Conservation (phyloP, 2,329 filamentous ascomycete species). For the Colletotrichum tropicale region DNA sequence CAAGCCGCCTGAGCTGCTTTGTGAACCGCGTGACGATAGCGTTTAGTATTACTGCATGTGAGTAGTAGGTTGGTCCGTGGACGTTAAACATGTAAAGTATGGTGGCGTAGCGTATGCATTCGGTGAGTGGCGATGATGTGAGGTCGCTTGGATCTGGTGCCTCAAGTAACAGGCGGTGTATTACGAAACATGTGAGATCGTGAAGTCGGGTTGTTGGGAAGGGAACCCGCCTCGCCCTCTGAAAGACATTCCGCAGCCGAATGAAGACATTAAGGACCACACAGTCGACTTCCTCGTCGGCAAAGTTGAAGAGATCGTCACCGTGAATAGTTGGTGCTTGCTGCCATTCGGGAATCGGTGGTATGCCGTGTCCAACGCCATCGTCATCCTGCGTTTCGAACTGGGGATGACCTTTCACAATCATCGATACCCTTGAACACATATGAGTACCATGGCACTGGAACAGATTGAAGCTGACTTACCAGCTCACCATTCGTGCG, state of each 20-base stretch:
- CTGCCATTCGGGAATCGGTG: constrained; percentile 54
- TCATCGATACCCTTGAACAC: constrained; percentile 57
- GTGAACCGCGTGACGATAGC: constrained; percentile 36
- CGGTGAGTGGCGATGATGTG: constrained; percentile 30
- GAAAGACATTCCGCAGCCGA: background rate
- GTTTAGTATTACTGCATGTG: constrained; percentile 47
- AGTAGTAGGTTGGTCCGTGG: constrained; percentile 61
- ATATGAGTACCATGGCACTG: background rate
- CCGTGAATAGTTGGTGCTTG: constrained; percentile 24
- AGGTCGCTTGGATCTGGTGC: background rate
- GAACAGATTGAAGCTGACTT: constrained; percentile 20
- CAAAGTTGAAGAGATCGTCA: constrained; percentile 15
- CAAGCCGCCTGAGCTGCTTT: constrained; percentile 28
- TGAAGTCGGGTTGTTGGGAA: constrained; percentile 51
- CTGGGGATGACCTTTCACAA: constrained; percentile 57
- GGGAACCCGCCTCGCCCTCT: constrained; percentile 24
- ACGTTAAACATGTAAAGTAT: constrained; percentile 57
- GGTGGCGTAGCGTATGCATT: constrained; percentile 51
- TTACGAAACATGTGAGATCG: constrained; percentile 58
- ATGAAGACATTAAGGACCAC: background rate
- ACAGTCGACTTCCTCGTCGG: constrained; percentile 35
- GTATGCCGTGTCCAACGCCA: constrained; percentile 52
- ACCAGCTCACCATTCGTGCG: constrained; percentile 61
- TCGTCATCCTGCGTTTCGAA: constrained; percentile 56
- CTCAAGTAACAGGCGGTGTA: constrained; percentile 50